Evolutionary conservation across 2,329 filamentous ascomycete species (phyloP), one percentile per base, ranked within the genome.

Genomic region (Verticillium nonalfalfae): DNA sequence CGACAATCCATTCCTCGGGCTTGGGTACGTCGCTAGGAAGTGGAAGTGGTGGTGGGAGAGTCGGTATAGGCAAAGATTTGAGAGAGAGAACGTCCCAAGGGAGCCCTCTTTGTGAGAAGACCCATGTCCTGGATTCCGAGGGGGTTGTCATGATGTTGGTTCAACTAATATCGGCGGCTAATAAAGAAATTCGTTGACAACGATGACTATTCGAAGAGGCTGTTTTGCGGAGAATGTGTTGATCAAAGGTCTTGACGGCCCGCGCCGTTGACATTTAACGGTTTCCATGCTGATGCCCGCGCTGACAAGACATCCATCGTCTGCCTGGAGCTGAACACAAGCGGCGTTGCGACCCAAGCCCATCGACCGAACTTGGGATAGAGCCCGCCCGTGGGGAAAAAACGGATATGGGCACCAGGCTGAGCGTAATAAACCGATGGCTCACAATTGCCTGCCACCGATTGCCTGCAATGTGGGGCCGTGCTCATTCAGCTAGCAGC

Each of bases 1-100:
- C 66, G 35, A 78, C 65, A 35, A 81, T 62, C 73, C 73, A 75
- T 66, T 75, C 71, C 38, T 72, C 71, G 7, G 69, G 68, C 5
- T 36, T 13, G 6, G 71, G 65, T 3, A 63, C 67, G 55, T 68
- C 68, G 54, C 67, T 66, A 10, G 72, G 71, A 3, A 72, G 63
- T 4, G 71, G 70, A 1, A 68, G 64, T 11, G 63, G 56, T 7
- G 71, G 70, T 1, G 70, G 71, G 1, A 73, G 65, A 0, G 67
- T 61, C 1, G 72, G 71, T 1, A 62, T 57, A 1, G 69, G 66
- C 0, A 63, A 63, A 11, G 21, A 39, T 3, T 66, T 65, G 56
- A 74, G 68, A 4, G 65, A 63, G 55, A 74, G 66, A 26, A 72
- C 67, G 21, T 50, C 45, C 45, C 45, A 50, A 9, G 45, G 45